Evolutionary conservation across 768 basidiomycete genomes (phyloP).

Genomic region (Scleroderma bovista): DNA sequence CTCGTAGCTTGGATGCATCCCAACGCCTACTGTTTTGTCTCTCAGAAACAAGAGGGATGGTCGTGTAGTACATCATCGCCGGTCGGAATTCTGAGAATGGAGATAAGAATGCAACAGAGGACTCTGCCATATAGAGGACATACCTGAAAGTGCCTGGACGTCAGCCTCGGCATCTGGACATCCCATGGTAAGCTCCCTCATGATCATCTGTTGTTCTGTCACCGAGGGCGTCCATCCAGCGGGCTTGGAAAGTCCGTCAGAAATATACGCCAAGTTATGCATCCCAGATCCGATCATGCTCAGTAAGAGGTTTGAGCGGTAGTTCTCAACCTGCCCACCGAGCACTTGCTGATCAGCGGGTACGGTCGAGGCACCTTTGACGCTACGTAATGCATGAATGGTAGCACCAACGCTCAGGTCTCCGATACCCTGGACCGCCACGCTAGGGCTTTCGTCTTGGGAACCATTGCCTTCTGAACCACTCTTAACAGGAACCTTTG

Average conservation of each 20-base stretch:
- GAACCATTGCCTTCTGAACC: constrained; percentile 57
- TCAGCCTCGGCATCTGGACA: constrained; percentile 76
- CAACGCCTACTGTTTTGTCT: constrained; percentile 80
- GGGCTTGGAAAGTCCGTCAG: constrained; percentile 55
- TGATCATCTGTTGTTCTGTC: constrained; percentile 95
- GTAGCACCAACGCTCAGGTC: constrained; percentile 84
- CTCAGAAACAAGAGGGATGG: constrained; percentile 87
- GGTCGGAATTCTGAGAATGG: constrained; percentile 71
- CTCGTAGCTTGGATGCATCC: constrained; percentile 91
- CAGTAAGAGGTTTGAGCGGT: constrained; percentile 83
- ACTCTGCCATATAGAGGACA: constrained; percentile 22
- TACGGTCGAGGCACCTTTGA: constrained; percentile 90
- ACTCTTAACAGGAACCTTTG: constrained; percentile 91
- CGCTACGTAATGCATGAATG: constrained; percentile 78
- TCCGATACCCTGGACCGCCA: constrained; percentile 76
- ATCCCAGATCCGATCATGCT: constrained; percentile 81
- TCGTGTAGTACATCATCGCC: constrained; percentile 93
- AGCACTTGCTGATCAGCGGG: constrained; percentile 92
- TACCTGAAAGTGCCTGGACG: constrained; percentile 81
- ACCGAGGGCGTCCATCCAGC: constrained; percentile 68
- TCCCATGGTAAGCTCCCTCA: constrained; percentile 84
- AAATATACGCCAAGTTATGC: constrained; percentile 50
- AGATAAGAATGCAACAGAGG: background rate
- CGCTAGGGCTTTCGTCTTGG: constrained; percentile 57
- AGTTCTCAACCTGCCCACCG: constrained; percentile 90